Evolutionary conservation across 106 monocot genomes (phyloP).

Genomic region (Vanilla planifolia): DNA sequence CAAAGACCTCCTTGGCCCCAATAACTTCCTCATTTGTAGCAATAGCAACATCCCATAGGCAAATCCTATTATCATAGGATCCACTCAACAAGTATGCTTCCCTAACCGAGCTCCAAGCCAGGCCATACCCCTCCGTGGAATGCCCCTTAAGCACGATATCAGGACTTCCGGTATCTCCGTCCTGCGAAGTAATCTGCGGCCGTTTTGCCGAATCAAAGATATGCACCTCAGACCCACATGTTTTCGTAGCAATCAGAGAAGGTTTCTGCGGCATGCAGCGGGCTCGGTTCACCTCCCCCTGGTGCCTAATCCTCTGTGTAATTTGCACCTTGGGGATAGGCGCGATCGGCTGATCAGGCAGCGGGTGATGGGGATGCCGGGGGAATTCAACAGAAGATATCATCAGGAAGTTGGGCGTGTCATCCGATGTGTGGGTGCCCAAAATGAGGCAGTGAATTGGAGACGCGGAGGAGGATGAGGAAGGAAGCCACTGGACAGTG

Average conservation of each 20-base stretch:
- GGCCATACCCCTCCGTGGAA: constrained; percentile 71
- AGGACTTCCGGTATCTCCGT: constrained; percentile 12
- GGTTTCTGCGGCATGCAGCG: constrained; percentile 83
- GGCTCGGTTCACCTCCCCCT: constrained; percentile 89
- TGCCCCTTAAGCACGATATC: constrained; percentile 65
- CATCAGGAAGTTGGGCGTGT: constrained; percentile 67
- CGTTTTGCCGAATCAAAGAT: constrained; percentile 43
- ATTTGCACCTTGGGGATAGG: constrained; percentile 38
- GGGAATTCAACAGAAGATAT: constrained; percentile 44
- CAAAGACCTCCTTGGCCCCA: constrained; percentile 53
- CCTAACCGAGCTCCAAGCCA: constrained; percentile 71
- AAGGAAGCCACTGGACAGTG: constrained; percentile 70
- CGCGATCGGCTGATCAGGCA: not conserved
- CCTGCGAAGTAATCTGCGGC: constrained; percentile 5
- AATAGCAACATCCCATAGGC: constrained; percentile 72
- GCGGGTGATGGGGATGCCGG: constrained; percentile 10
- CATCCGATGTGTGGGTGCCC: constrained; percentile 89
- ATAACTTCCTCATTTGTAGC: constrained; percentile 18
- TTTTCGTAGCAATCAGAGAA: constrained; percentile 66
- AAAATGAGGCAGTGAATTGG: constrained; percentile 33
- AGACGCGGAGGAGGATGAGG: constrained; percentile 9
- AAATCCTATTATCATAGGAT: constrained; percentile 78
- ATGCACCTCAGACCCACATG: constrained; percentile 64
- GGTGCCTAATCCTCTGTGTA: constrained; percentile 35
- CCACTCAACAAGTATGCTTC: constrained; percentile 83